These are phyloP conservation scores for Mycosphaerella sp. DNA, from an alignment of 2,329 filamentous ascomycete species.

Conservation along the genomic window DNA sequence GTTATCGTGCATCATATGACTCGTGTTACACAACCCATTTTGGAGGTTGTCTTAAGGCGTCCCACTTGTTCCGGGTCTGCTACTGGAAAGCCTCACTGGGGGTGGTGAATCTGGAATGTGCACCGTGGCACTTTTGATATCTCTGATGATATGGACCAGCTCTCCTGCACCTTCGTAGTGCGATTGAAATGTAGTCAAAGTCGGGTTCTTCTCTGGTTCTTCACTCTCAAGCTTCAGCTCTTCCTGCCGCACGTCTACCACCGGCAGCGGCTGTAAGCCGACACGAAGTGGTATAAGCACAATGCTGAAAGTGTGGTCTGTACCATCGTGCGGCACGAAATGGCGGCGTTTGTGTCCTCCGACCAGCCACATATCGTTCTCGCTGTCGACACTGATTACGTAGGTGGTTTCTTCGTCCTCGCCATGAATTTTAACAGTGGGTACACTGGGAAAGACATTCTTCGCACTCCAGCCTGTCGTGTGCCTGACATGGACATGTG, in stretches of 20 bases:
- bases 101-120: constrained; percentile 14
- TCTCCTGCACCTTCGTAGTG: constrained; percentile 74
- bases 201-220: constrained; percentile 19
- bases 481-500: constrained; percentile 53
- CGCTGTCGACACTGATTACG: constrained; percentile 72
- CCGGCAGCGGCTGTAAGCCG: constrained; percentile 71
- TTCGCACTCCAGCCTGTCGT: constrained; percentile 50
- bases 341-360: constrained; percentile 75
- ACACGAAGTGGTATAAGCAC: constrained; percentile 73
- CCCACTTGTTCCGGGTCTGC: constrained; percentile 15
- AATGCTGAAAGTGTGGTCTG: constrained; percentile 53
- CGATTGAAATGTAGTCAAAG: constrained; percentile 59
- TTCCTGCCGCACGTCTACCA: constrained; percentile 66
- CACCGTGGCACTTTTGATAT: constrained; percentile 15
- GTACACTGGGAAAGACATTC: constrained; percentile 41
- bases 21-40: background rate
- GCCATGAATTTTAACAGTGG: constrained; percentile 19
- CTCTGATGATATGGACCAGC: constrained; percentile 57
- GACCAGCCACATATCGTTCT: constrained; percentile 73
- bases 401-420: constrained; percentile 51
- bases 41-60: background rate
- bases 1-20: background rate
- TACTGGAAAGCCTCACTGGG: constrained; percentile 4
- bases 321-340: constrained; percentile 50
- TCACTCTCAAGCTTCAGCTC: constrained; percentile 37